phyloP scores from a whole-genome alignment of 257 asterid genomes.

The Hygrophila difformis region DNA sequence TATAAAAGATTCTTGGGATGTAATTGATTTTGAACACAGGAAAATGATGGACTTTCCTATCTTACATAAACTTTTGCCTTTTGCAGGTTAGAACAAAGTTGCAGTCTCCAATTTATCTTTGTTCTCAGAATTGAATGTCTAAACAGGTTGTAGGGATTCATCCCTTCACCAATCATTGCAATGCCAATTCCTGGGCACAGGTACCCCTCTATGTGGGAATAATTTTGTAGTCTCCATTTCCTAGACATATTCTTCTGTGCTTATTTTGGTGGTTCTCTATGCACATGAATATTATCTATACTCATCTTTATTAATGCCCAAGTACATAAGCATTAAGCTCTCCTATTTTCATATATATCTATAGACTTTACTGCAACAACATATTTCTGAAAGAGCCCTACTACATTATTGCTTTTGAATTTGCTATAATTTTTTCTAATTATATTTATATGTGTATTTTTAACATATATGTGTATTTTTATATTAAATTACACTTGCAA shows the following conservation, averaged over 20 bases:
- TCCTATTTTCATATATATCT: no score
- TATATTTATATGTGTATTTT: no score
- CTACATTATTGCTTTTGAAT: not conserved
- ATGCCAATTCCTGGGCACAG: conserved; percentile 97
- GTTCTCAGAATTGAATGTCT: no score
- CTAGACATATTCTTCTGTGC: not conserved
- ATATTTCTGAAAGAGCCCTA: no score
- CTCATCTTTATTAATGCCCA: not conserved
- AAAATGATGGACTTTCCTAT: conserved; percentile 49
- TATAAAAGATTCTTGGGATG: conserved; percentile 77
- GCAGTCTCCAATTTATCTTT: no score
- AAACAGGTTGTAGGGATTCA: no score
- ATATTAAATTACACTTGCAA: no score
- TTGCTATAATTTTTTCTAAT: no score
- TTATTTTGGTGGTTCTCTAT: conserved; percentile 13
- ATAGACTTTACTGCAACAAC: no score
- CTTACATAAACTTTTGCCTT: conserved; percentile 54
- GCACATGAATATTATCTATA: conserved; percentile 51
- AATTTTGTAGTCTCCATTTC: not conserved
- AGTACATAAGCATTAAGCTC: no score
- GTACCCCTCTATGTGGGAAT: conserved; percentile 21
- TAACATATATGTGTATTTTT: no score
- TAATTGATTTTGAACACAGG: conserved; percentile 38
- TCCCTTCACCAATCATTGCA: conserved; percentile 12
- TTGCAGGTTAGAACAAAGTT: conserved; percentile 54